phyloP scores from a whole-genome alignment of 108 stramenopile species.

The Stephanodiscus triporus region DNA sequence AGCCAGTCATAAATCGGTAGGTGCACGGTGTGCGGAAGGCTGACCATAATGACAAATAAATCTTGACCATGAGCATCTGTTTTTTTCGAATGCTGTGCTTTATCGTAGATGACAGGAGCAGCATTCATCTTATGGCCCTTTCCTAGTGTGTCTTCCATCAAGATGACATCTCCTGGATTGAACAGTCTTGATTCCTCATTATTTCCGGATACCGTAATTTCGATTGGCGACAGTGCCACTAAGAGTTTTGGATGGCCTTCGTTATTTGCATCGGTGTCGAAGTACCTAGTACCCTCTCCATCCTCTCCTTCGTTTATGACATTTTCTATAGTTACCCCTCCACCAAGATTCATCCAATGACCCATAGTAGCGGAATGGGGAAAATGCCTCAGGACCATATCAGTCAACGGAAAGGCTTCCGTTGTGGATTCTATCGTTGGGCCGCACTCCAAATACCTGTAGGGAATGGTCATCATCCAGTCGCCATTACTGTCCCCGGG shows the following conservation, averaged over 20 bases:
- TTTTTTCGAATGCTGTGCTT: not conserved
- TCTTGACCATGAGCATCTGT: conserved; percentile 26
- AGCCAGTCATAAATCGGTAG: conserved; percentile 21
- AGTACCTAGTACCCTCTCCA: not conserved
- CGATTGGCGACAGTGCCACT: conserved; percentile 34
- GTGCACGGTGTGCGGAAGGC: conserved; percentile 49
- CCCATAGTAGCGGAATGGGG: conserved; percentile 31
- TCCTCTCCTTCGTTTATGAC: conserved; percentile 11
- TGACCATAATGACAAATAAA: conserved; percentile 44
- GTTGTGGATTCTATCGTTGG: conserved; percentile 49
- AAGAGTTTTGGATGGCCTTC: conserved; percentile 46
- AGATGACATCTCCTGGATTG: conserved; percentile 40
- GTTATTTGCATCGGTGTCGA: conserved; percentile 23
- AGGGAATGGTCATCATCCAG: conserved; percentile 44
- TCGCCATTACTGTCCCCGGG: conserved; percentile 7
- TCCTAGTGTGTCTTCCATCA: conserved; percentile 55
- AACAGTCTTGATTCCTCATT: conserved; percentile 42
- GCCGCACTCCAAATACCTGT: conserved; percentile 40
- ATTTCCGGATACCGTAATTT: conserved; percentile 51
- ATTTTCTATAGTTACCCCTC: conserved; percentile 43
- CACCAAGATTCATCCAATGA: conserved; percentile 52
- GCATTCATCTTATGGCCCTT: conserved; percentile 58
- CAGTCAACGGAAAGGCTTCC: conserved; percentile 34
- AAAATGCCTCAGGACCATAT: conserved; percentile 45
- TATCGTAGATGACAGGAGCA: conserved; percentile 4